Conservation (phyloP, 148 eudicot genomes). For the Persicaria maculosa region DNA sequence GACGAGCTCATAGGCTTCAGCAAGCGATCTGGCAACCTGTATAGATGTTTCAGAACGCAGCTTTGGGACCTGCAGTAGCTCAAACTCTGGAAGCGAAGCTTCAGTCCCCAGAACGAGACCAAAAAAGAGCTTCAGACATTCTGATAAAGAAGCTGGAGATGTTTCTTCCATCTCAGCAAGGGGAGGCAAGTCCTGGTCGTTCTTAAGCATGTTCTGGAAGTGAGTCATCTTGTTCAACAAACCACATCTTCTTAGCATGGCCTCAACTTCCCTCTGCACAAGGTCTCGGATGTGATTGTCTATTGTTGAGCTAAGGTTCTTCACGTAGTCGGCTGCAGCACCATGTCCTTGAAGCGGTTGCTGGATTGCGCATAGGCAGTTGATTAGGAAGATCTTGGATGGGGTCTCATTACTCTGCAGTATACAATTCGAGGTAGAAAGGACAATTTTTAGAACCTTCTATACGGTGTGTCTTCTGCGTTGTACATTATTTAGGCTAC, state of each 20-base stretch:
- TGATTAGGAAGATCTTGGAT: conserved; percentile 90
- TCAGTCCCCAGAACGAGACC: conserved; percentile 84
- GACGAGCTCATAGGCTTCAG: conserved; percentile 72
- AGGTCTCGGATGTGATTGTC: conserved; percentile 55
- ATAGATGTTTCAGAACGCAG: conserved; percentile 73
- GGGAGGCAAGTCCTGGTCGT: conserved; percentile 21
- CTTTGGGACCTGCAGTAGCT: conserved; percentile 85
- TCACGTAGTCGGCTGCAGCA: conserved; percentile 71
- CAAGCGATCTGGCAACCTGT: conserved; percentile 60
- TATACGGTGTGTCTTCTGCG: neutral
- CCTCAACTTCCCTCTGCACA: conserved; percentile 75
- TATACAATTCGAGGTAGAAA: neutral
- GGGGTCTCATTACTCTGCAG: conserved; percentile 75
- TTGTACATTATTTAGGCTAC: neutral
- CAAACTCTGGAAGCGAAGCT: conserved; percentile 81
- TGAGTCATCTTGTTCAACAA: conserved; percentile 70
- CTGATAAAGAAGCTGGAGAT: conserved; percentile 61
- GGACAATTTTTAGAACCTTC: neutral
- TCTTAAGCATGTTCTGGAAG: conserved; percentile 33
- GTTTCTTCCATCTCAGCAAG: conserved; percentile 81
- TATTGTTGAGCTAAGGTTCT: conserved; percentile 60
- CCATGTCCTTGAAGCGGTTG: conserved; percentile 77
- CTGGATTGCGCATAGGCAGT: conserved; percentile 83
- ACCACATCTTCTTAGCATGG: conserved; percentile 61
- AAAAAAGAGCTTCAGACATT: conserved; percentile 73